These are phyloP conservation scores for Abortiporus biennis DNA, from an alignment of 1,284 basidiomycete genomes.

Conservation along the genomic window DNA sequence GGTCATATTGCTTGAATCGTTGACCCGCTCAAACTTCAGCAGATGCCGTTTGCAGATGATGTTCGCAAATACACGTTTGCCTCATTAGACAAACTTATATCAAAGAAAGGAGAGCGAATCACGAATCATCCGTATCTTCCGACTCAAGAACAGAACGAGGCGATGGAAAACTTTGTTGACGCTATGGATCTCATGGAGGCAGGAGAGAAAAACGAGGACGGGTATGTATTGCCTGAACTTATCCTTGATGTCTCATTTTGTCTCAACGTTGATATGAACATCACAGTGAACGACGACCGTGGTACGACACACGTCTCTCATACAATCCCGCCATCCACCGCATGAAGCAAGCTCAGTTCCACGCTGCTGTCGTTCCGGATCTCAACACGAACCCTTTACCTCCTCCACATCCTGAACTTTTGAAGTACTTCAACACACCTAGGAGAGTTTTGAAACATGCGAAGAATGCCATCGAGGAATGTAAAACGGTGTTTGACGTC, in stretches of 20 bases:
- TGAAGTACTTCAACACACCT: conserved; percentile 82
- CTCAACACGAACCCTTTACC: conserved; percentile 71
- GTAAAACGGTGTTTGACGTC: conserved; percentile 65
- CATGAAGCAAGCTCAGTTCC: conserved; percentile 88
- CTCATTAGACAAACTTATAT: conserved; percentile 71
- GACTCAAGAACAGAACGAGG: conserved; percentile 67
- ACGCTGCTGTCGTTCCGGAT: conserved; percentile 74
- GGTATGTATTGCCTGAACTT: conserved; percentile 30
- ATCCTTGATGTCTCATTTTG: not conserved
- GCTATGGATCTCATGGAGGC: conserved; percentile 80
- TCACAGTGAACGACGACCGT: conserved; percentile 52
- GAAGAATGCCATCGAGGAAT: conserved; percentile 48
- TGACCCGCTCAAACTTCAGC: conserved; percentile 3
- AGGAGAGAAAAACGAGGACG: conserved; percentile 65
- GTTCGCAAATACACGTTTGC: conserved; percentile 84
- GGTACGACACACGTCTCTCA: conserved; percentile 75
- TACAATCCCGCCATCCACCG: conserved; percentile 91
- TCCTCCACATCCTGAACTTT: conserved; percentile 79
- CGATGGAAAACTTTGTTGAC: conserved; percentile 86
- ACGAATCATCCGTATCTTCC: conserved; percentile 80
- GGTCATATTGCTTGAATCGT: not conserved
- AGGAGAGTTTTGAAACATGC: conserved; percentile 57
- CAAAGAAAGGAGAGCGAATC: conserved; percentile 70
- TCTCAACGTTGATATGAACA: not conserved
- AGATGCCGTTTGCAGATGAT: conserved; percentile 96